Evolutionary conservation across 805 yeast species (phyloP), one percentile per base, ranked within the genome.

Genomic region (Nakazawaea ishiwadae): DNA sequence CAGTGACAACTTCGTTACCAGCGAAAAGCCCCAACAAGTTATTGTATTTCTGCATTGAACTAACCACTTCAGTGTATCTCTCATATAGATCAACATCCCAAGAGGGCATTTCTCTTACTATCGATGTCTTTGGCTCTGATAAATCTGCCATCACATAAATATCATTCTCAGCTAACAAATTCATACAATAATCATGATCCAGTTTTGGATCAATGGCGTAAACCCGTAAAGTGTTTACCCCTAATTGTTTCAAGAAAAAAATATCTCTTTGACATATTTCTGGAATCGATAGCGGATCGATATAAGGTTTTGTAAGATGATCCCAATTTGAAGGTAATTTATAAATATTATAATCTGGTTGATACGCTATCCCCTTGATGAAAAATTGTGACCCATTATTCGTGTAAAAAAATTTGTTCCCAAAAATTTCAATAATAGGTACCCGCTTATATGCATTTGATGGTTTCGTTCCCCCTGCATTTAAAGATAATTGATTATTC

Each of bases 101-200:
- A 14, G 52, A 35, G 1, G 70, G 70, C 18, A 29, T 17, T 20
- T 58, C 50, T 42, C 68, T 51, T 38, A 57, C 54, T 21, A 65
- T 64, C 6, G 67, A 58, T n/a, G 37, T 31, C 12, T 54, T 50
- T 4, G 71, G 71, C 45, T 65, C 69, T 1, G 66, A 66, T 50
- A 69, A 60, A 53, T 69, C 75, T 35, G 73, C 73, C 50, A 69
- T 54, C 31, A 69, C 68, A 44, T 69, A 69, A 48, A 69, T 68
- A 38, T 71, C 72, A 40, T 71, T 71, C 24, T 63, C 69, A 43
- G 59, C 43, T 40, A 62, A 58, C 1, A 61, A 55, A 36, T 56
- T 50, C 69, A 66, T 66, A 44, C 66, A 61, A 23, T 46, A 54
- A 49, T 66, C 69, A 49, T 68, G 73, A 49, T 63, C 47, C 33